Percentiles rank a stretch among this genome's conserved stretches.
Conservation (phyloP, 2,329 filamentous ascomycete genomes). For the Fusarium odoratissimum region DNA sequence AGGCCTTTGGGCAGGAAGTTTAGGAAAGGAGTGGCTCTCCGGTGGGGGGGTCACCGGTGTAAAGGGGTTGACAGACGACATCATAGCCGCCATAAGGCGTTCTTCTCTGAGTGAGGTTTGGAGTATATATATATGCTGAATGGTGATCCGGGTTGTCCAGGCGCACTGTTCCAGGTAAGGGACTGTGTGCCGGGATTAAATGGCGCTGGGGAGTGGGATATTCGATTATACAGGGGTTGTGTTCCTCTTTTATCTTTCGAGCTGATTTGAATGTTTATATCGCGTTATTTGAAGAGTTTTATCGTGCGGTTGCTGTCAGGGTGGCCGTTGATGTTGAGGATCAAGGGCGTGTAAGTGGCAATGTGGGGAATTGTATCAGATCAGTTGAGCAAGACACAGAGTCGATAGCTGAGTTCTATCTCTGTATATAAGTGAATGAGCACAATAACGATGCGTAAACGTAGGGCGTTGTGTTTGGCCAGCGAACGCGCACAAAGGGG, state of each 20-base stretch:
- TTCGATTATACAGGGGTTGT: slow-evolving; percentile 19
- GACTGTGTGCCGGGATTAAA: slow-evolving; percentile 28
- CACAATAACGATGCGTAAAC: slow-evolving; percentile 28
- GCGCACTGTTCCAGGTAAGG: slow-evolving; percentile 24
- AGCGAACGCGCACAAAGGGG: slow-evolving; percentile 42
- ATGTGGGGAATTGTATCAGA: slow-evolving; percentile 23
- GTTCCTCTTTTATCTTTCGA: slow-evolving; percentile 33
- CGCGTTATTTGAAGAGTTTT: slow-evolving; percentile 26
- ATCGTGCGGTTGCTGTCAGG: slow-evolving; percentile 13
- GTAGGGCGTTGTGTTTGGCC: slow-evolving; percentile 15
- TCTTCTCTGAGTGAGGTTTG: slow-evolving; percentile 25
- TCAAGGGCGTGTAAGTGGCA: slow-evolving; percentile 34
- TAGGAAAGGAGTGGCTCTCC: slow-evolving; percentile 47
- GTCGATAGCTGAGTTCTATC: slow-evolving; percentile 17
- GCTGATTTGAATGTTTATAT: slow-evolving; percentile 5
- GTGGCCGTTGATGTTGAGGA: slow-evolving; percentile 10
- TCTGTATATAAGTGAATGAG: slow-evolving; percentile 32
- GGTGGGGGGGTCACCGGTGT: slow-evolving; percentile 47
- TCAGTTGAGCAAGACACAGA: slow-evolving; percentile 24
- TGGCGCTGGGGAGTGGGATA: slow-evolving; percentile 13
- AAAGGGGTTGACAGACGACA: slow-evolving; percentile 48
- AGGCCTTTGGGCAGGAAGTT: slow-evolving; percentile 46
- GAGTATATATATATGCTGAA: slow-evolving; percentile 33
- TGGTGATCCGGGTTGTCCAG: slow-evolving; percentile 5
- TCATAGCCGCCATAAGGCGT: slow-evolving; percentile 47